Percentiles rank a stretch among this genome's conserved stretches.
Conservation (phyloP, 345 rosid species). For the Brassica nigra region DNA sequence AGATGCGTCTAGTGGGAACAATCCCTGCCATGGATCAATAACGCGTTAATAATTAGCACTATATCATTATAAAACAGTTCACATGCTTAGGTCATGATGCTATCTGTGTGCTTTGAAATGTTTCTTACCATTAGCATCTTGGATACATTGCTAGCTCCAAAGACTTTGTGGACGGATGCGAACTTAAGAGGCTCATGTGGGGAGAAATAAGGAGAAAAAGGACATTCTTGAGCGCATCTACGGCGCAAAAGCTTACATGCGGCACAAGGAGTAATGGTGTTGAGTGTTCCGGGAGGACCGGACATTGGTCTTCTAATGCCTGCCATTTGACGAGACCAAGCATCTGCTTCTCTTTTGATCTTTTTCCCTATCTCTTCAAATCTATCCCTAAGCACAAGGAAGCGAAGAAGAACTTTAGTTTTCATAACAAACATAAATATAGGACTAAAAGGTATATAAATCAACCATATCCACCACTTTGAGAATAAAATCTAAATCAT, state of each 20-base stretch:
- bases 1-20: not conserved
- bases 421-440: constrained; percentile 28
- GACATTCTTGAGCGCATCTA: constrained; percentile 95
- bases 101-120: constrained; percentile 4
- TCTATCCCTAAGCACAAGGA: constrained; percentile 57
- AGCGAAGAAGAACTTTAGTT: not conserved
- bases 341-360: constrained; percentile 83
- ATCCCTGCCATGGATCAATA: not conserved
- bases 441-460: constrained; percentile 22
- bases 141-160: constrained; percentile 98
- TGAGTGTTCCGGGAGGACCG: constrained; percentile 77
- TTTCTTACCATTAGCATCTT: constrained; percentile 78
- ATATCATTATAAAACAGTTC: not conserved
- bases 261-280: constrained; percentile 93
- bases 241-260: constrained; percentile 94
- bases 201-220: constrained; percentile 94
- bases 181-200: constrained; percentile 96
- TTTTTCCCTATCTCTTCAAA: constrained; percentile 82
- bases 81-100: not conserved
- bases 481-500: constrained; percentile 8
- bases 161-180: constrained; percentile 92
- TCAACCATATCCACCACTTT: constrained; percentile 30
- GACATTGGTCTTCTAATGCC: constrained; percentile 78
- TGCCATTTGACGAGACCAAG: constrained; percentile 61
- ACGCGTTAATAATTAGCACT: not conserved